Evolutionary conservation across 2,329 filamentous ascomycete species (phyloP).

Genomic region (Xylariaceae sp.): DNA sequence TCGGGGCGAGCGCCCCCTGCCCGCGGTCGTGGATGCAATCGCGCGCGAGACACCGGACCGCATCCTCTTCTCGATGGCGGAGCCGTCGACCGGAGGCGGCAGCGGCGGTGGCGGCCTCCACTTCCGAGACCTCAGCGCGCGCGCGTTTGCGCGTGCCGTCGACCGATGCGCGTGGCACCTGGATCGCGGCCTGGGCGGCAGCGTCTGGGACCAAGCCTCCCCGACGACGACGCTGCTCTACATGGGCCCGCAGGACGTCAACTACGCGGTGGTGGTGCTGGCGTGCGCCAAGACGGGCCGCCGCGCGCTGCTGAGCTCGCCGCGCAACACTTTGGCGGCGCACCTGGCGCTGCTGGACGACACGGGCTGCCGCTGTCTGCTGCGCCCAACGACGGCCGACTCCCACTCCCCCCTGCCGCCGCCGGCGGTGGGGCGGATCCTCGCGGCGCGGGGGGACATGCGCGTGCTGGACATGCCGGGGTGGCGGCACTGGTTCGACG

Average conservation of each 20-base stretch:
- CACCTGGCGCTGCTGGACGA: slow-evolving; percentile 19
- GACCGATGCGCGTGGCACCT: slow-evolving; percentile 23
- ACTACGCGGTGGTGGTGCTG: slow-evolving; percentile 28
- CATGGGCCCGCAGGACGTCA: slow-evolving; percentile 26
- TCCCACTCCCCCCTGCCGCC: slow-evolving; percentile 10
- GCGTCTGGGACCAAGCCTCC: slow-evolving; percentile 18
- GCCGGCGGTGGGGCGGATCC: slow-evolving; percentile 17
- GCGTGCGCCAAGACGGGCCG: slow-evolving; percentile 35
- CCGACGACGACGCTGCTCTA: slow-evolving; percentile 28
- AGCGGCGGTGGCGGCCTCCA: no score
- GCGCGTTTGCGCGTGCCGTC: slow-evolving; percentile 8
- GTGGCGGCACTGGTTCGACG: slow-evolving; percentile 10
- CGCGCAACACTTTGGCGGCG: slow-evolving; percentile 21
- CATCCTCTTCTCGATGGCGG: slow-evolving; percentile 11
- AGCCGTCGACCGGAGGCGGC: slow-evolving; percentile 8
- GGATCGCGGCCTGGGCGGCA: slow-evolving; percentile 19
- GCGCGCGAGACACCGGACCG: slow-evolving; percentile 8
- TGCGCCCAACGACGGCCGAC: slow-evolving; percentile 12
- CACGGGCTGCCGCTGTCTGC: slow-evolving; percentile 14
- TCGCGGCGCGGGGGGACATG: slow-evolving; percentile 14
- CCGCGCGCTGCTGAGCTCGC: slow-evolving; percentile 25
- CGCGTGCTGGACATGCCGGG: slow-evolving; percentile 12
- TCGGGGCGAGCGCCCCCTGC: slow-evolving; percentile 7
- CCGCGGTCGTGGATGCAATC: slow-evolving; percentile 13
- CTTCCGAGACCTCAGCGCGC: slow-evolving; percentile 9